Percentiles rank a stretch among this genome's conserved stretches.
These are phyloP conservation scores for Marchantia paleacea DNA, from an alignment of 225 moss, liverwort and hornwort genomes.

Conservation along the genomic window DNA sequence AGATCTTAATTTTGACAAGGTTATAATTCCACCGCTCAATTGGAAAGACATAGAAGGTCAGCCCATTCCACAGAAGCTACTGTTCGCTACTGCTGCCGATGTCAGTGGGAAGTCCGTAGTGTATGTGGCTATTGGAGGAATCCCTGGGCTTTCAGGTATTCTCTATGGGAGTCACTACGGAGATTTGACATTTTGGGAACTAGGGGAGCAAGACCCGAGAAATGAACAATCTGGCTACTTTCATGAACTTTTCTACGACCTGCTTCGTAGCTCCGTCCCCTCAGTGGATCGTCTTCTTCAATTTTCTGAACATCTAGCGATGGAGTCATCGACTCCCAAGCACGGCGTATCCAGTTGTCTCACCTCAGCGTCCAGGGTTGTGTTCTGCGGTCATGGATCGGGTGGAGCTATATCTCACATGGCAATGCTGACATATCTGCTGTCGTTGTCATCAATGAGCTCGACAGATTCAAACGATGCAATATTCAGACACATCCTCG, in stretches of 20 bases:
- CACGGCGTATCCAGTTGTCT: neutral
- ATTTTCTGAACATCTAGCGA: neutral
- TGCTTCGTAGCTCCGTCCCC: conserved; percentile 2
- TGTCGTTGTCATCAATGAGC: neutral
- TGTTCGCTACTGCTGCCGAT: conserved; percentile 2
- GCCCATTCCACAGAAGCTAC: neutral
- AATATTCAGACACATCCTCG: neutral
- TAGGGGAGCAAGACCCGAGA: too few relatives aligned
- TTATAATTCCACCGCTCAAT: neutral
- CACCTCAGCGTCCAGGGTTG: neutral
- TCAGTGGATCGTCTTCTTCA: neutral
- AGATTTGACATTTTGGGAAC: neutral
- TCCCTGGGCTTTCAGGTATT: neutral
- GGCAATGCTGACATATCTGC: conserved; percentile 11
- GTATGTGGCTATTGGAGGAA: conserved; percentile 9
- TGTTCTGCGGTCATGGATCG: conserved; percentile 10
- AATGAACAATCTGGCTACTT: neutral
- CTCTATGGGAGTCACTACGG: neutral
- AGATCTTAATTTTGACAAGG: neutral
- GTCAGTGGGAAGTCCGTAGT: neutral
- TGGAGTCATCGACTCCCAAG: neutral
- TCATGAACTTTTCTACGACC: conserved; percentile 1
- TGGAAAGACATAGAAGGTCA: neutral
- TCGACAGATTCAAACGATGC: neutral
- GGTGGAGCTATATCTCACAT: conserved; percentile 16